Base-by-base conservation (phyloP, 2,329 filamentous ascomycete genomes). In the Sarocladium strictum region DNA sequence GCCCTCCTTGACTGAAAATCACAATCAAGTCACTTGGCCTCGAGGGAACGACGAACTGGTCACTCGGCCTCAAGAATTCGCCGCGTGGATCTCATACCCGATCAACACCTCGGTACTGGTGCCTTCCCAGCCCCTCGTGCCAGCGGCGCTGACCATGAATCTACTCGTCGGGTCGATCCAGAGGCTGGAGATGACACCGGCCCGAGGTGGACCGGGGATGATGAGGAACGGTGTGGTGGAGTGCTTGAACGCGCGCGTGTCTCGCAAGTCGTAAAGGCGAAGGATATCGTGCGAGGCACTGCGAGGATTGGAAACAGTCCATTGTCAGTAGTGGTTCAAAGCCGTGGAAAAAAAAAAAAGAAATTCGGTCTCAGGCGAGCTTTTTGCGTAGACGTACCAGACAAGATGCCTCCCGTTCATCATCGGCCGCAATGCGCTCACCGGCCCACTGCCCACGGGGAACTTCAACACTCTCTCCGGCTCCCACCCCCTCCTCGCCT, bases 61-160 rank as follows among this genome's bases (percentile, higher is more conserved):
- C 17, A 23, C 5, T 43, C 19, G 12, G 19, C 15, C 43, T 51
- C 17, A 51, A 53, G 21, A 70, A 4, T 33, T 53, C 12, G 50
- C n/a, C 35, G 50, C 70, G 11, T 65, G 66, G 54, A 99, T 96
- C 72, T 99, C 94, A 69, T 99, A 99, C 15, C 94, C 94, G 54
- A 99, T 83, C 57, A 99, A 69, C 0, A 94, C 90, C 72, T 99
- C 94, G 0, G 94, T 97, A 33, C 81, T 86, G 19, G 81, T 85
- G 1, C 94, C 94, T 68, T 97, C 94, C 94, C 94, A 99, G 1
- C 94, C 94, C 58, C 94, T 76, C 58, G 94, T 97, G 0, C 94
- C 94, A 3, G 90, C 92, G 0, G 90, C 89, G 2, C 89, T 93
- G 32, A 99, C 81, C 87, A 99, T 93, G 66, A 92, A 97, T 17